Conservation (phyloP, 2,329 filamentous ascomycete genomes). For the Neofusicoccum laricinum region DNA sequence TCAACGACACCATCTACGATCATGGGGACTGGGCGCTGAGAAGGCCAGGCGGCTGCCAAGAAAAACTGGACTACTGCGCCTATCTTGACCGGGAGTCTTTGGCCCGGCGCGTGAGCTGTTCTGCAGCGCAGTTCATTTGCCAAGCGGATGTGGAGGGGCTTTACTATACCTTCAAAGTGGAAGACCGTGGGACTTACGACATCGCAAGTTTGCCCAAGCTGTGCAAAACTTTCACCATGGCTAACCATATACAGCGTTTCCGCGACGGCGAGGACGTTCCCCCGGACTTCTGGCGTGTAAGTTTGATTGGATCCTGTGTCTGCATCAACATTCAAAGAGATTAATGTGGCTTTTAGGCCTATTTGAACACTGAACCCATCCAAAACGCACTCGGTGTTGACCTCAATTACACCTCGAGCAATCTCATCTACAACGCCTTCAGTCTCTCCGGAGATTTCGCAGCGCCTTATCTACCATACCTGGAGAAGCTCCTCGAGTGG, state of each 20-base stretch:
- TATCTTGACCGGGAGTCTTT: not conserved
- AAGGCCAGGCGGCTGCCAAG: constrained; percentile 51
- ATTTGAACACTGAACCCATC: constrained; percentile 54
- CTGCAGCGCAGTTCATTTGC: constrained; percentile 46
- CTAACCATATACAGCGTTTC: constrained; percentile 35
- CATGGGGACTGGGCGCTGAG: constrained; percentile 45
- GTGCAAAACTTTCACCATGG: not conserved
- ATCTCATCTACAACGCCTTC: constrained; percentile 44
- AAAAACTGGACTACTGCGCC: constrained; percentile 48
- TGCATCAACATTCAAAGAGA: not conserved
- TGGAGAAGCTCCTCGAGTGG: not conserved
- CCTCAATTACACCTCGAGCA: constrained; percentile 54
- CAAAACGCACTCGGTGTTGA: constrained; percentile 59
- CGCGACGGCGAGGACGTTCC: constrained; percentile 39
- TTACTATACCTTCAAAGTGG: constrained; percentile 36
- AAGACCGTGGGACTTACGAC: constrained; percentile 56
- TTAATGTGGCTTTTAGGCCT: not conserved
- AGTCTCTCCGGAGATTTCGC: constrained; percentile 29
- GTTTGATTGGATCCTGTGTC: not conserved
- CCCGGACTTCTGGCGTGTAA: constrained; percentile 17
- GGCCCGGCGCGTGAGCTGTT: constrained; percentile 44
- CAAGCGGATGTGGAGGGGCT: constrained; percentile 42
- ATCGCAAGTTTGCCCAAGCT: constrained; percentile 33
- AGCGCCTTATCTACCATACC: constrained; percentile 35
- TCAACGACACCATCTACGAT: constrained; percentile 49